These are phyloP conservation scores for Monotropa hypopitys DNA, from an alignment of 179 eudicot species.

Conservation along the genomic window DNA sequence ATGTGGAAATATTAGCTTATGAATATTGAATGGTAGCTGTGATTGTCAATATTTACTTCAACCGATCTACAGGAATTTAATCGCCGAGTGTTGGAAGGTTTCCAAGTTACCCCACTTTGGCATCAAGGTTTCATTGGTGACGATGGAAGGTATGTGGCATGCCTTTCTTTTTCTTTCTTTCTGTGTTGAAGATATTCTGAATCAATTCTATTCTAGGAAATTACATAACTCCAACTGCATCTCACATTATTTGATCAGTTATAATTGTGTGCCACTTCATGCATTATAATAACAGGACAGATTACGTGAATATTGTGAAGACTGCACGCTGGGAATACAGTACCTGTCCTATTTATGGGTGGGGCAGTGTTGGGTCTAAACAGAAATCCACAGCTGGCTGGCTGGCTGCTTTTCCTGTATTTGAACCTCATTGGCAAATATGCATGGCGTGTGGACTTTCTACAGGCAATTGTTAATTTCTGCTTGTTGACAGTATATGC, in stretches of 20 bases:
- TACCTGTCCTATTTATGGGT: conserved; percentile 82
- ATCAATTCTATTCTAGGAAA: background rate
- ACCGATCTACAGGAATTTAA: conserved; percentile 46
- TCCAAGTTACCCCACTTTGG: conserved; percentile 95
- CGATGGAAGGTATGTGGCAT: conserved; percentile 67
- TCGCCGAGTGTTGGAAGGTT: conserved; percentile 61
- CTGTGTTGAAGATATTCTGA: background rate
- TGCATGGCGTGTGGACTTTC: conserved; percentile 98
- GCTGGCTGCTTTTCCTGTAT: conserved; percentile 97
- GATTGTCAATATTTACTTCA: background rate
- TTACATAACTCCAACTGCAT: background rate
- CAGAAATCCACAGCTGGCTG: conserved; percentile 97
- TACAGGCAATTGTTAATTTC: conserved; percentile 43
- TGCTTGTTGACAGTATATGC: background rate
- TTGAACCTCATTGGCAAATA: conserved; percentile 99
- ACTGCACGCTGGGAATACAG: conserved; percentile 89
- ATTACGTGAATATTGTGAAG: conserved; percentile 66
- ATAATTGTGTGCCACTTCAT: conserved; percentile 9
- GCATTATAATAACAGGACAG: conserved; percentile 48
- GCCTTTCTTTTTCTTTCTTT: background rate
- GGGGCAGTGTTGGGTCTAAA: conserved; percentile 85
- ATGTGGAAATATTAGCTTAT: background rate
- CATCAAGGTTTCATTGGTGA: conserved; percentile 83
- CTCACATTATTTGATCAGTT: background rate
- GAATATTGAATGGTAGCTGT: background rate